These are phyloP conservation scores for Globisporangium canariense DNA, from an alignment of 352 stramenopile species.

Conservation along the genomic window DNA sequence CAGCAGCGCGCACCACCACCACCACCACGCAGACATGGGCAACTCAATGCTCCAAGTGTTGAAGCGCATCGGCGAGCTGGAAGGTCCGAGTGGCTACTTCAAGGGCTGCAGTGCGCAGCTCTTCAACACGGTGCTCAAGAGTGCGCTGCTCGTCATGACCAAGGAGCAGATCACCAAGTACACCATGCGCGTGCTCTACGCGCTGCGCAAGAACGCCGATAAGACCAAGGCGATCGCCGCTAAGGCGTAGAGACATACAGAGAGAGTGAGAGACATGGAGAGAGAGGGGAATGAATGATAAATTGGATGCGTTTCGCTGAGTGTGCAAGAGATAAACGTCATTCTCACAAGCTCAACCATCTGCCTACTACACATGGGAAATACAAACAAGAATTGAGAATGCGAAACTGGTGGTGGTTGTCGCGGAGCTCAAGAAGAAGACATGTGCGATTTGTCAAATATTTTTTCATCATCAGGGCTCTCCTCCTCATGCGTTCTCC, in stretches of 20 bases:
- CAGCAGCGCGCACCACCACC: slow-evolving; percentile 26
- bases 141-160: slow-evolving; percentile 77
- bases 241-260: slow-evolving; percentile 3
- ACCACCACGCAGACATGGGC: slow-evolving; percentile 44
- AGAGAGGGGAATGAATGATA: no score
- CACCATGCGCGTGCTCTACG: slow-evolving; percentile 70
- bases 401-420: neutral
- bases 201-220: slow-evolving; percentile 40
- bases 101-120: slow-evolving; percentile 78
- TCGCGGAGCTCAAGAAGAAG: neutral
- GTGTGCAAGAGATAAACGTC: neutral
- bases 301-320: no score
- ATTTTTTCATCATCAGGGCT: no score
- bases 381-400: slow-evolving; percentile 1
- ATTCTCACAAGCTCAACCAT: neutral
- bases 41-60: slow-evolving; percentile 72
- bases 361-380: neutral
- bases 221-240: slow-evolving; percentile 9
- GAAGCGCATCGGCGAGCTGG: slow-evolving; percentile 53
- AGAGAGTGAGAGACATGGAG: neutral
- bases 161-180: slow-evolving; percentile 82
- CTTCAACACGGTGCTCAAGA: slow-evolving; percentile 84
- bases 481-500: no score
- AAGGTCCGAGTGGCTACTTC: slow-evolving; percentile 60
- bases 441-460: no score